Conservation (phyloP, 148 eudicot genomes). For the Camellia sinensis region DNA sequence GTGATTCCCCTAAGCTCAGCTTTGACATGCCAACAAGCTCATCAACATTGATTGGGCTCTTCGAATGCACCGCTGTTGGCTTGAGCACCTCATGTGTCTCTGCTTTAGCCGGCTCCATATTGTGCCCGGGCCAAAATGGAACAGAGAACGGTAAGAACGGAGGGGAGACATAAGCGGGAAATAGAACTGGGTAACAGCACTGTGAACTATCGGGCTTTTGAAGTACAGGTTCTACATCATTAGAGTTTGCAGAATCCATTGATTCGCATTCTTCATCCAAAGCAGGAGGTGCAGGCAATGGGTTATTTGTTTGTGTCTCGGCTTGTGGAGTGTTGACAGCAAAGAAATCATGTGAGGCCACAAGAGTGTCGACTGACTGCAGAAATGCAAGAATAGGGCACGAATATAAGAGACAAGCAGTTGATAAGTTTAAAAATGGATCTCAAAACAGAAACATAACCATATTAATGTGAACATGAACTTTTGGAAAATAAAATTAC, state of each 20-base stretch:
- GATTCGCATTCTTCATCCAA: constrained; percentile 73
- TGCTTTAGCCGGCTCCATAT: constrained; percentile 34
- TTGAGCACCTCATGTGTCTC: constrained; percentile 64
- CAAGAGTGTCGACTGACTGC: constrained; percentile 49
- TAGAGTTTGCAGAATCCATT: constrained; percentile 57
- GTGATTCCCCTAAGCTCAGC: constrained; percentile 60
- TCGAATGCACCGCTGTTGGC: constrained; percentile 72
- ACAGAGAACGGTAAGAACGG: constrained; percentile 46
- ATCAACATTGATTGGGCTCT: constrained; percentile 65
- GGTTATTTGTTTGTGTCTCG: constrained; percentile 37
- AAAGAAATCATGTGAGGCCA: constrained; percentile 55
- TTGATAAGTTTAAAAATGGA: background rate
- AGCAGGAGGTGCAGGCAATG: constrained; percentile 38
- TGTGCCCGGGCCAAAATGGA: constrained; percentile 46
- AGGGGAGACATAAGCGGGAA: constrained; percentile 56
- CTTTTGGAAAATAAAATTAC: background rate
- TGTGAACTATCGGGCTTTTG: constrained; percentile 45
- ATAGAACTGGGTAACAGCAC: constrained; percentile 43
- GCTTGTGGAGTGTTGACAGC: constrained; percentile 35
- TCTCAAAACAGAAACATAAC: too few relatives aligned
- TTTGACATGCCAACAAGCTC: constrained; percentile 72
- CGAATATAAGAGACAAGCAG: background rate
- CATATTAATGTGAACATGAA: background rate
- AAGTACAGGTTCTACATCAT: constrained; percentile 32
- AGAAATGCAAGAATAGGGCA: constrained; percentile 12